Base-by-base conservation (phyloP, 1,284 basidiomycete species). In the Gomphus sp. region DNA sequence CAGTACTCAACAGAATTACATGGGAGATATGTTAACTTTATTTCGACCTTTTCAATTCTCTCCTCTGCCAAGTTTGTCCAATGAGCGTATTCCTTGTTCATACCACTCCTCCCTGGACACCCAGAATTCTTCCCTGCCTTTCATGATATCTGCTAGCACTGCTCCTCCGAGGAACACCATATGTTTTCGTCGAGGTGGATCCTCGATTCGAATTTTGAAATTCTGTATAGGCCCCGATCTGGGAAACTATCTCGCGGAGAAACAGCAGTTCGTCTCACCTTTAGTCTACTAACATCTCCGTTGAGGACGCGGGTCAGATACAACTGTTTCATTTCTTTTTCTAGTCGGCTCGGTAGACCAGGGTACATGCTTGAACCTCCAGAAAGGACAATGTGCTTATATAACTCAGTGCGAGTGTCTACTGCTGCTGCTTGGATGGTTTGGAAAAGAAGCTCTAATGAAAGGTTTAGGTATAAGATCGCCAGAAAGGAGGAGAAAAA, bases 321-420 rank as follows among this genome's bases (percentile, higher is more conserved):
- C 45, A 99, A 79, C 73, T 99, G 96, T 76, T 99, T 99, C 91
- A 99, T 94, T 77, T 99, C 97, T 77, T 99, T 99, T 75, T 99
- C 97, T 51, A 99, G 78, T 48, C 96, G 84, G 70, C 89, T 93
- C 5, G 96, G 97, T 63, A 99, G 82, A 33, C 97, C 97, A 25
- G 97, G 96, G 72, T 99, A 99, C 96, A 99, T 99, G 71, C 89
- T 93, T 22, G 92, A 95, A 22, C 97, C 97, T 54, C 97, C 97
- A 12, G 92, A 96, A 18, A 99, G 85, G 14, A 99, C 96, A 69
- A 99, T 89, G 72, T 99, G 95, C 72, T 98, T 98, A 82, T 98
- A 99, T 18, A 99, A 80, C 67, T 99, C 96, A 1, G 87, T 55
- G 59, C 96, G 91, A 48, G 90, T 79, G 70, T 99, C 97, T 45